Conservation (phyloP, 345 rosid genomes). For the Brassica nigra region DNA sequence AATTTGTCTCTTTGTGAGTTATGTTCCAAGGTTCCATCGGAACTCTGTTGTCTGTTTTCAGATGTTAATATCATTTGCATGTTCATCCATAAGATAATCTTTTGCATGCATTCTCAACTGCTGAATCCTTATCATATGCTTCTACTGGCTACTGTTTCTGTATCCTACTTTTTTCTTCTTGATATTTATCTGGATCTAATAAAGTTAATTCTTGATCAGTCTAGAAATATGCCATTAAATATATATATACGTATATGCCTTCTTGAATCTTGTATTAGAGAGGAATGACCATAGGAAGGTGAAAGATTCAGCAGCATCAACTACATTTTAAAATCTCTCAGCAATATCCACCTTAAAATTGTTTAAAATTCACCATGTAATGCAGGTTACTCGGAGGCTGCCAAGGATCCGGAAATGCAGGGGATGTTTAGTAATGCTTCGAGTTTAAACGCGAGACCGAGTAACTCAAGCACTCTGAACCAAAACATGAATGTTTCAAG, state of each 20-base stretch:
- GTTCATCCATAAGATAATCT: not conserved
- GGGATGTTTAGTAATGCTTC: not conserved
- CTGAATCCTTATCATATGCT: not conserved
- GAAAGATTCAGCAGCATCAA: not conserved
- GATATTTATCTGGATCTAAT: not conserved
- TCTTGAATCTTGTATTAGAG: not conserved
- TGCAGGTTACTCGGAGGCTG: not conserved
- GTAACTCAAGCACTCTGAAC: not conserved
- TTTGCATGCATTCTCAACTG: constrained; percentile 22
- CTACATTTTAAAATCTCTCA: not conserved
- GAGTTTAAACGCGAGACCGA: not conserved
- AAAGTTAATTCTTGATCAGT: not conserved
- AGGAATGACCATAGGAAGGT: not conserved
- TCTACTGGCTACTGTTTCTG: not conserved
- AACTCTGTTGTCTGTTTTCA: constrained; percentile 13
- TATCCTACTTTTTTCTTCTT: not conserved
- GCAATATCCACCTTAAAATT: not conserved
- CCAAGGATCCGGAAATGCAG: not conserved
- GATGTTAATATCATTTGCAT: constrained; percentile 22
- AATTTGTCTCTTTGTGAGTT: not conserved
- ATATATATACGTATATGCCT: not conserved
- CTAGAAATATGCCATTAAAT: not conserved
- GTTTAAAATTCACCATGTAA: not conserved
- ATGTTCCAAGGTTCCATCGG: not conserved
- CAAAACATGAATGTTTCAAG: constrained; percentile 10